Evolutionary conservation across 805 yeast genomes (phyloP).

Genomic region (Barnettozyma sucrosica): DNA sequence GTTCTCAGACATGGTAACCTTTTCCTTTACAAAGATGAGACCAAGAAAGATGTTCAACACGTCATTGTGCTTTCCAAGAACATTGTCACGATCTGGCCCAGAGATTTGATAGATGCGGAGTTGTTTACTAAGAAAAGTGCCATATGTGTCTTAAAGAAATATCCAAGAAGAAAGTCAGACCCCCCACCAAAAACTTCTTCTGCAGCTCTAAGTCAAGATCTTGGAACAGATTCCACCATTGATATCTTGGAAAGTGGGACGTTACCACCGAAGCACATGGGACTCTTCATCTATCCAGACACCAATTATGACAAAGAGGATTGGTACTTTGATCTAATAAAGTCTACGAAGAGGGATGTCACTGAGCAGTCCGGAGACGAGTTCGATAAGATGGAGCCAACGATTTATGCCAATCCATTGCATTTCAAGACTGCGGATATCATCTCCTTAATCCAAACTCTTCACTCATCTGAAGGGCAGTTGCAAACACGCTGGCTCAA

Average conservation of each 20-base stretch:
- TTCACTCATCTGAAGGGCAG: constrained; percentile 81
- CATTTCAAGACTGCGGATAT: constrained; percentile 68
- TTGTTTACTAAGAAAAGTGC: constrained; percentile 77
- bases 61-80: constrained; percentile 71
- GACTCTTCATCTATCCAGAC: constrained; percentile 67
- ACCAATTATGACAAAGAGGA: constrained; percentile 83
- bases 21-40: constrained; percentile 73
- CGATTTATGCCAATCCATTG: constrained; percentile 61
- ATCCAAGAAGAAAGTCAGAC: constrained; percentile 25
- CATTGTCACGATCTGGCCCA: constrained; percentile 82
- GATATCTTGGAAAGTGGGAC: constrained; percentile 21
- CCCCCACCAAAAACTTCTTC: constrained; percentile 31
- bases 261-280: constrained; percentile 28
- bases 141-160: constrained; percentile 59
- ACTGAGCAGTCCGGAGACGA: constrained; percentile 15
- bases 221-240: constrained; percentile 15
- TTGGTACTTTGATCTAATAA: constrained; percentile 82
- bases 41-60: constrained; percentile 60
- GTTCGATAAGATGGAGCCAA: constrained; percentile 45
- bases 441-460: constrained; percentile 64
- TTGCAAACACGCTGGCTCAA: constrained; percentile 85
- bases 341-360: constrained; percentile 54
- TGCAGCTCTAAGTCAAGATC: constrained; percentile 16
- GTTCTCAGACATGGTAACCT: constrained; percentile 82
- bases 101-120: constrained; percentile 64